Percentiles rank a stretch among this genome's conserved stretches.
Evolutionary conservation across 192 early-diverging fungal genomes (phyloP).

Genomic region (Coemansia sp.): DNA sequence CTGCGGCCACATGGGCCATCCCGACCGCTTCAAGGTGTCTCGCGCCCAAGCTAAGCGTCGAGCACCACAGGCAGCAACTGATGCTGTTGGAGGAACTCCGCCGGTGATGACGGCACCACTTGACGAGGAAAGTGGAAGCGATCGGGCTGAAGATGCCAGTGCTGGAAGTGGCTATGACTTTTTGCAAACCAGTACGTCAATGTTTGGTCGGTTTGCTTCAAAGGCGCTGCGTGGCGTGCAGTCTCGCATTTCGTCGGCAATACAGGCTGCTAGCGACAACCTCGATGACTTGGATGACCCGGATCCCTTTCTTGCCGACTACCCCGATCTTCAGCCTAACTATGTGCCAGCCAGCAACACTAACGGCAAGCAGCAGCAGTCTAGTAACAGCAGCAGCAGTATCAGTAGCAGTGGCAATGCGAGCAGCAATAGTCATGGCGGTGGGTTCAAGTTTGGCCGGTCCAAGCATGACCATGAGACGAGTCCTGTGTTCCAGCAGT

Average conservation of each 20-base stretch:
- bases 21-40: slow-evolving; percentile 63
- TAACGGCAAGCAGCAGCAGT: neutral
- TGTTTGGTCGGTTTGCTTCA: slow-evolving; percentile 52
- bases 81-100: neutral
- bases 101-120: neutral
- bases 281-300: slow-evolving; percentile 36
- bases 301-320: slow-evolving; percentile 36
- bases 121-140: slow-evolving; percentile 6
- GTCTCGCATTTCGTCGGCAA: slow-evolving; percentile 50
- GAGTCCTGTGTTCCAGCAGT: slow-evolving; percentile 96
- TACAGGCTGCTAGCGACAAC: slow-evolving; percentile 46
- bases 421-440: neutral
- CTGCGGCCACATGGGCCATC: slow-evolving; percentile 85
- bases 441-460: slow-evolving; percentile 39
- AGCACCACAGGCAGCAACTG: neutral
- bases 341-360: neutral
- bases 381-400: neutral
- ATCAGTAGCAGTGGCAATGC: neutral
- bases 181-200: slow-evolving; percentile 32
- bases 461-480: slow-evolving; percentile 73
- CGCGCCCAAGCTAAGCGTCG: slow-evolving; percentile 12
- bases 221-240: slow-evolving; percentile 43
- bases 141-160: neutral
- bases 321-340: slow-evolving; percentile 42
- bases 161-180: slow-evolving; percentile 24